Base-by-base conservation (phyloP, 169 alveolate species). In the Babesia ovata region DNA sequence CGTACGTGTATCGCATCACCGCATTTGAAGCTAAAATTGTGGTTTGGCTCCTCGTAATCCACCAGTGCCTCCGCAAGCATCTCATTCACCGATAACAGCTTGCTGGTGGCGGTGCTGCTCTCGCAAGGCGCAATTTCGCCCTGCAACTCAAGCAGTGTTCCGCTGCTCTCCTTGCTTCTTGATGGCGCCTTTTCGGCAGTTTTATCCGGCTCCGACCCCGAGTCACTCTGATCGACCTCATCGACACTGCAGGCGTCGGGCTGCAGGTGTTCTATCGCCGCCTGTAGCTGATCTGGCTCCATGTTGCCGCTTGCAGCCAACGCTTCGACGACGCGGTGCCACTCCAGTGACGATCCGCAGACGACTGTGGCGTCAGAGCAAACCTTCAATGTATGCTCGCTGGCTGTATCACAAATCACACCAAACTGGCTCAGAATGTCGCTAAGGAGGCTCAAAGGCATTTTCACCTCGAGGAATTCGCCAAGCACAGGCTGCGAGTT, bases 1-100 rank as follows among this genome's bases (percentile, higher is more conserved):
- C 46, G n/a, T 28, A 75, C 77, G 54, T 75, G 84, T 21, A 75
- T 10, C 21, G 16, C 29, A 16, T 75, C 84, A 26, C 84, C 84
- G 28, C 62, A 9, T 9, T 59, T 61, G 54, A 75, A 75, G 11
- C 63, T 7, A 60, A 75, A 75, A 10, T 63, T 24, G 45, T 75
- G 22, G 13, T 44, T 69, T 0, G 24, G 46, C 57, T 75, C 84
- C 13, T 61, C 26, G 69, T 75, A 75, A 59, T 75, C 76, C 4
- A 65, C 84, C 26, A 63, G 21, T 0, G 84, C 63, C 59, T 63
- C 69, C 0, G 76, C 75, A 14, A 17, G 29, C 26, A 26, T 19
- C 28, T 71, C 81, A 8, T 58, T 21, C 3, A 36, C 70, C 24
- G 28, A 44, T 0, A 71, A 33, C 72, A 71, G n/a, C 28, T 39